A percentile compares a stretch with the other conserved stretches of the same genome.
Conservation (phyloP, 306 rosid genomes). For the Glycyrrhiza uralensis region DNA sequence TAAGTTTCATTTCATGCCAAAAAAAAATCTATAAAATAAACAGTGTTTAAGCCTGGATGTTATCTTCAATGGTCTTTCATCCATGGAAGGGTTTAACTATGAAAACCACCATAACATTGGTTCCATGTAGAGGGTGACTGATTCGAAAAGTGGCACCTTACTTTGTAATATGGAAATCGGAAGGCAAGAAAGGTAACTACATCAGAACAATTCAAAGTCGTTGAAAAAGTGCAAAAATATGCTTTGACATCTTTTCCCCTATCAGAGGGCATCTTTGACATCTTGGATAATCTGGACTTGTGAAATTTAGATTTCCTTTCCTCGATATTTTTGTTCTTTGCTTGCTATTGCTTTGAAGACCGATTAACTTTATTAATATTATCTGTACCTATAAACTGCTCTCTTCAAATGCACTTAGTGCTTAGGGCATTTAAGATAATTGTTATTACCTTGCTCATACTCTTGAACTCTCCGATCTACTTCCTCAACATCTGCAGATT, state of each 20-base stretch:
- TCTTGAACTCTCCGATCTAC: constrained; percentile 95
- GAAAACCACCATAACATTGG: neutral
- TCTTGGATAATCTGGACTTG: neutral
- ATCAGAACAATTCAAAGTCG: neutral
- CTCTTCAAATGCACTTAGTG: neutral
- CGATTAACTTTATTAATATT: neutral
- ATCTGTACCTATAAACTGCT: neutral
- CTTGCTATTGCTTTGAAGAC: neutral
- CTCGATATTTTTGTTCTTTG: neutral
- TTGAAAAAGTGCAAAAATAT: neutral
- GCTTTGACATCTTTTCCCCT: neutral
- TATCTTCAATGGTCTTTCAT: constrained; percentile 1
- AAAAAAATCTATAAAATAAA: neutral
- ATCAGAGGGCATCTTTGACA: neutral
- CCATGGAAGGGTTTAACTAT: neutral
- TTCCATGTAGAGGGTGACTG: neutral
- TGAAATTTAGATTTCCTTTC: neutral
- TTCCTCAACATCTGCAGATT: constrained; percentile 98
- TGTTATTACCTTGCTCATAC: constrained; percentile 83
- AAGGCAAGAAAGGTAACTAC: neutral
- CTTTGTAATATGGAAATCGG: neutral
- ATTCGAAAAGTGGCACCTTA: constrained; percentile 8
- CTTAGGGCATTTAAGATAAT: neutral
- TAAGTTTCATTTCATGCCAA: constrained; percentile 10
- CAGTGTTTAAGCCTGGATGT: neutral